Conservation (phyloP, 2,329 filamentous ascomycete species). For the Apiospora saccharicola region DNA sequence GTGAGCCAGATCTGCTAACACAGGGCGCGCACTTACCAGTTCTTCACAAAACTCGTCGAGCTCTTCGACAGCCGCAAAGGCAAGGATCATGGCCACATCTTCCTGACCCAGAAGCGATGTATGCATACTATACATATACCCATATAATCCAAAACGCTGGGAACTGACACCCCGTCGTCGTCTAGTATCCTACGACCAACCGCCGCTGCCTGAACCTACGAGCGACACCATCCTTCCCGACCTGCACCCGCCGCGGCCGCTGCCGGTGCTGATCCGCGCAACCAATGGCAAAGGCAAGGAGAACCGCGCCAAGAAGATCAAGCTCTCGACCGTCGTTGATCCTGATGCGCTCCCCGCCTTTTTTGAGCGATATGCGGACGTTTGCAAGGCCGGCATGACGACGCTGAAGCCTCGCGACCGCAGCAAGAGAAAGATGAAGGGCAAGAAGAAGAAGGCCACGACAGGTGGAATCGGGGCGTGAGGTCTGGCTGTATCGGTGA, state of each 20-base stretch:
- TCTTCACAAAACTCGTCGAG: constrained; percentile 73
- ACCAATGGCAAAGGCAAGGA: constrained; percentile 77
- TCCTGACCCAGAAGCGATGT: constrained; percentile 78
- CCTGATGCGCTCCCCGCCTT: constrained; percentile 80
- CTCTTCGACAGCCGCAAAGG: constrained; percentile 73
- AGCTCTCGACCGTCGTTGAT: constrained; percentile 83
- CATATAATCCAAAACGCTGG: background rate
- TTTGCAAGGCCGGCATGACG: constrained; percentile 89
- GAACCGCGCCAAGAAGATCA: constrained; percentile 67
- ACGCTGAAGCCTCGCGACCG: constrained; percentile 92
- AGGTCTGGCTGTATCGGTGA: background rate
- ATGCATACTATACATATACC: background rate
- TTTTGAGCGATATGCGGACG: constrained; percentile 85
- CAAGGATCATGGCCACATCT: constrained; percentile 76
- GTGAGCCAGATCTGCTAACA: background rate
- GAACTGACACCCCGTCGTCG: constrained; percentile 15
- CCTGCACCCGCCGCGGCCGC: constrained; percentile 62
- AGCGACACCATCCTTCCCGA: constrained; percentile 66
- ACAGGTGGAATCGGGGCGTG: background rate
- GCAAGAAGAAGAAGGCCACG: constrained; percentile 72
- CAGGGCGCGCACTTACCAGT: constrained; percentile 60
- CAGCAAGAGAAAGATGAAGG: constrained; percentile 84
- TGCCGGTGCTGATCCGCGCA: constrained; percentile 82
- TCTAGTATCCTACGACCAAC: constrained; percentile 52
- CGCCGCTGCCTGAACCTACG: constrained; percentile 50